phyloP scores from a whole-genome alignment of 2,329 filamentous ascomycete genomes.

The Pestalotiopsis sp. region DNA sequence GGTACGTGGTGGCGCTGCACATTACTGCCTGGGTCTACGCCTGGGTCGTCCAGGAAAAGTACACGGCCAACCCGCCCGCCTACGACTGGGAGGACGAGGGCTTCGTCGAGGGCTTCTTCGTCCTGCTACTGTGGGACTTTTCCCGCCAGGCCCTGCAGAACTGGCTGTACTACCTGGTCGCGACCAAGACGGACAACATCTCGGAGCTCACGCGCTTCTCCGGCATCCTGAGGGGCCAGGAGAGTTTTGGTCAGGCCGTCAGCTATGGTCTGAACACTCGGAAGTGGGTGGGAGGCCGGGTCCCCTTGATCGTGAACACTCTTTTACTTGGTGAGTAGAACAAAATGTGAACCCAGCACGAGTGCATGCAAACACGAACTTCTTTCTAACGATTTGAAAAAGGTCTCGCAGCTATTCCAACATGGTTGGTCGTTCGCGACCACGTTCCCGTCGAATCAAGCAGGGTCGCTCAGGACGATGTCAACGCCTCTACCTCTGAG shows the following conservation, averaged over 20 bases:
- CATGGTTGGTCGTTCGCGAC: slow-evolving; percentile 34
- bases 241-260: slow-evolving; percentile 43
- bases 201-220: slow-evolving; percentile 48
- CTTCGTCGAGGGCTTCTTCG: slow-evolving; percentile 68
- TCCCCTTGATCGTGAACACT: slow-evolving; percentile 41
- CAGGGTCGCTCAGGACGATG: too few relatives aligned
- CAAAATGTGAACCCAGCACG: too few relatives aligned
- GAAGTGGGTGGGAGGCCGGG: slow-evolving; percentile 39
- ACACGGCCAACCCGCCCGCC: slow-evolving; percentile 51
- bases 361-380: neutral
- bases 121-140: slow-evolving; percentile 66
- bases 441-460: slow-evolving; percentile 28
- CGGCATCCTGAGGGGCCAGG: slow-evolving; percentile 41
- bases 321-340: slow-evolving; percentile 36
- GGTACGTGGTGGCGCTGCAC: slow-evolving; percentile 46
- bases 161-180: slow-evolving; percentile 58
- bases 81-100: slow-evolving; percentile 68
- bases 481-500: neutral
- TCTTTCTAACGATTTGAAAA: neutral
- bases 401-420: slow-evolving; percentile 31
- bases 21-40: slow-evolving; percentile 52
- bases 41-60: slow-evolving; percentile 56
- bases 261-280: slow-evolving; percentile 41
- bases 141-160: slow-evolving; percentile 55
- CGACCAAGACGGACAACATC: slow-evolving; percentile 58